phyloP scores from a whole-genome alignment of 257 asterid genomes.

The Nicotiana attenuata region DNA sequence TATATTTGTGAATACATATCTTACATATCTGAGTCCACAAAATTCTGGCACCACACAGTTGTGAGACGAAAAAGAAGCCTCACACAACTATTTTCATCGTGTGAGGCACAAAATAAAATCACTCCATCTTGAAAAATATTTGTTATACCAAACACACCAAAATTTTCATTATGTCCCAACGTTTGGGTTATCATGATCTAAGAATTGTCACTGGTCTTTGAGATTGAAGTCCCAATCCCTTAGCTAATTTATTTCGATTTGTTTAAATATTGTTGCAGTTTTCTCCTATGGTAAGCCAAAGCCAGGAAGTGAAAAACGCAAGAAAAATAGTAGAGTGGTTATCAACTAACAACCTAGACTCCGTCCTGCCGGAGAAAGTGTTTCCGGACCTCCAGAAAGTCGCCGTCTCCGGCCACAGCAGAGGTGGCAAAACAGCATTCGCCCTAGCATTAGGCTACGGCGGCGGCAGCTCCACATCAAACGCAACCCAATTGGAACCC shows the following conservation, averaged over 20 bases:
- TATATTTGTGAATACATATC: too few relatives aligned
- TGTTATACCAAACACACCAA: too few relatives aligned
- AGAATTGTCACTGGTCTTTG: not conserved
- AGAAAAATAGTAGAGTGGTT: constrained; percentile 53
- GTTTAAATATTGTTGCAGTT: not conserved
- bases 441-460: constrained; percentile 42
- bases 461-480: not conserved
- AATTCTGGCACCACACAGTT: too few relatives aligned
- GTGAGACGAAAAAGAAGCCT: too few relatives aligned
- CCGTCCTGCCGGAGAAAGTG: constrained; percentile 33
- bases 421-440: constrained; percentile 60
- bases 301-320: constrained; percentile 34
- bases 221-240: not conserved
- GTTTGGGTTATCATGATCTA: not conserved
- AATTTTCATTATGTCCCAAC: too few relatives aligned
- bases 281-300: constrained; percentile 24
- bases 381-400: constrained; percentile 36
- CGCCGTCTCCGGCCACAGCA: constrained; percentile 66
- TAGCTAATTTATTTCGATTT: not conserved
- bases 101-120: too few relatives aligned
- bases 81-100: too few relatives aligned
- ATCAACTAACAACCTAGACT: constrained; percentile 23
- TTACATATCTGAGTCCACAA: too few relatives aligned
- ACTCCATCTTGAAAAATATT: too few relatives aligned
- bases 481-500: not conserved